A percentile compares a stretch with the other conserved stretches of the same genome.
Conservation (phyloP, 331 rosid species). For the Malus hybrid region DNA sequence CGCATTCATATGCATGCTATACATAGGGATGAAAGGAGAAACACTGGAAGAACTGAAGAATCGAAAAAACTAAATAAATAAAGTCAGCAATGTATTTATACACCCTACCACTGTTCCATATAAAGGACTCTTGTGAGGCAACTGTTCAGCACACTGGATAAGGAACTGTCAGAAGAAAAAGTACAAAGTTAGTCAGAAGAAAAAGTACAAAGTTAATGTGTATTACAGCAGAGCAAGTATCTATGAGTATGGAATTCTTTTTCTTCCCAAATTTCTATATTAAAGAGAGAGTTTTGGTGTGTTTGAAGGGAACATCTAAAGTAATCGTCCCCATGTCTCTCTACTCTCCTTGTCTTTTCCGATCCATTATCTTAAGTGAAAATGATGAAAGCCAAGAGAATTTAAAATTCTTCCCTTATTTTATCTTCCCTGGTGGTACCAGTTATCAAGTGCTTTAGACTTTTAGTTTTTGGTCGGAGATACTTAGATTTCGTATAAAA, state of each 20-base stretch:
- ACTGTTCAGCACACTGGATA: conserved; percentile 63
- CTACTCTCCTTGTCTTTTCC: neutral
- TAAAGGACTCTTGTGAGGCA: conserved; percentile 86
- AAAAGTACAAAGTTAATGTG: conserved; percentile 1
- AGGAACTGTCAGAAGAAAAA: conserved; percentile 53
- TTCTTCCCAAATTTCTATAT: neutral
- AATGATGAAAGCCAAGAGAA: neutral
- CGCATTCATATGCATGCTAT: neutral
- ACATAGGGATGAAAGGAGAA: neutral
- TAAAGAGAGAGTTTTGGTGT: neutral
- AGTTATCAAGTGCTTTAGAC: no score
- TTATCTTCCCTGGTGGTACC: neutral
- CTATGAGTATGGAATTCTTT: neutral
- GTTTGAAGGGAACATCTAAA: neutral
- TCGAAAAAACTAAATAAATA: neutral
- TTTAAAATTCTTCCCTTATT: neutral
- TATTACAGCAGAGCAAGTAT: neutral
- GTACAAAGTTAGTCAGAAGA: conserved; percentile 20
- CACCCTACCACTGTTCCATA: conserved; percentile 69
- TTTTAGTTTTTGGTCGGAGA: neutral
- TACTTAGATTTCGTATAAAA: neutral
- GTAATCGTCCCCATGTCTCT: neutral
- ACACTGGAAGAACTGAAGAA: neutral
- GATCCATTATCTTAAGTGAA: neutral
- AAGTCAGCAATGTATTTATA: neutral